Conservation (phyloP, 2,329 filamentous ascomycete species). For the Chrysoporthe cubensis region DNA sequence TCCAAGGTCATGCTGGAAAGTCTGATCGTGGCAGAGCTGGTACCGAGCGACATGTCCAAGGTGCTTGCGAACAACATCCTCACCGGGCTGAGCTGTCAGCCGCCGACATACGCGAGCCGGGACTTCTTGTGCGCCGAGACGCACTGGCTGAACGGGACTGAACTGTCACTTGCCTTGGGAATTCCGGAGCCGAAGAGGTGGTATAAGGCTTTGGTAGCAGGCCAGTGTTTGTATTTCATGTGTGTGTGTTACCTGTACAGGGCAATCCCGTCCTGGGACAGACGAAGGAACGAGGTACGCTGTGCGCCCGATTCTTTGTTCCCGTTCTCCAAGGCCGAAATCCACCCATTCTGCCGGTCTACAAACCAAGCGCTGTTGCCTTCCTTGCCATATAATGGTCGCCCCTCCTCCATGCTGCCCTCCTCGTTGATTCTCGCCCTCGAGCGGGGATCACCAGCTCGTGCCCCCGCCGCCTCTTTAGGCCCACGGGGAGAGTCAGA, state of each 20-base stretch:
- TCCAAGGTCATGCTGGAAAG: conserved; percentile 70
- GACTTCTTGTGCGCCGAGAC: conserved; percentile 71
- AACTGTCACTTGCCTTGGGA: conserved; percentile 62
- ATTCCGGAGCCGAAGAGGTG: conserved; percentile 60
- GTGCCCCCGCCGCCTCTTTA: too few relatives aligned
- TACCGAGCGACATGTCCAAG: conserved; percentile 64
- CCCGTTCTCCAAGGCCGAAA: neutral
- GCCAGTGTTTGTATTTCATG: conserved; percentile 71
- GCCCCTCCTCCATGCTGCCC: neutral
- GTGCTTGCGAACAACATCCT: conserved; percentile 78
- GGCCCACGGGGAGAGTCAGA: neutral
- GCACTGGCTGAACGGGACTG: conserved; percentile 71
- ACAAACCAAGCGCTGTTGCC: neutral
- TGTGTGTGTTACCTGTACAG: conserved; percentile 52
- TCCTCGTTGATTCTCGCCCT: neutral
- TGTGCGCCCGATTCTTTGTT: neutral
- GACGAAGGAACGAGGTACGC: conserved; percentile 50
- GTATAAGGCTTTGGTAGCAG: conserved; percentile 62
- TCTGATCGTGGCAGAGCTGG: conserved; percentile 67
- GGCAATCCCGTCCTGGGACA: conserved; percentile 44
- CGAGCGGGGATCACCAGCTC: neutral
- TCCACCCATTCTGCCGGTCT: neutral
- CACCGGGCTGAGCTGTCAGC: conserved; percentile 64
- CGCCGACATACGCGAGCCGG: conserved; percentile 67
- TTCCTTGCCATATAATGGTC: neutral